phyloP scores from a whole-genome alignment of 2,329 filamentous ascomycete genomes.

The Colletotrichum aenigma region DNA sequence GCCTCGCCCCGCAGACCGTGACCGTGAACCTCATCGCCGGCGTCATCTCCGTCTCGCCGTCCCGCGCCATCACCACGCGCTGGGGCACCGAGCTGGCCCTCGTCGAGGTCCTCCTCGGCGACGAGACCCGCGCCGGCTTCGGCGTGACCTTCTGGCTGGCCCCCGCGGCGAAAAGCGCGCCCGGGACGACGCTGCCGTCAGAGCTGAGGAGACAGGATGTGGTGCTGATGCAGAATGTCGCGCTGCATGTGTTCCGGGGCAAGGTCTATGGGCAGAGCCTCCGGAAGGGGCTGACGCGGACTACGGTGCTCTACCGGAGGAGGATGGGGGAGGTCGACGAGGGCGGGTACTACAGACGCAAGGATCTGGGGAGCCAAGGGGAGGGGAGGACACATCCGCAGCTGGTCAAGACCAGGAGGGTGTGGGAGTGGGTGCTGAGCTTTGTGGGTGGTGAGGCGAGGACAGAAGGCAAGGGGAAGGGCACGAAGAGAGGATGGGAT shows the following conservation, averaged over 20 bases:
- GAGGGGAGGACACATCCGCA: constrained; percentile 48
- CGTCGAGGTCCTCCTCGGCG: constrained; percentile 80
- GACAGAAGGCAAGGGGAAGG: constrained; percentile 16
- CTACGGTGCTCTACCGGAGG: constrained; percentile 68
- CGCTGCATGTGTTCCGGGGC: constrained; percentile 74
- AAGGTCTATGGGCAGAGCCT: constrained; percentile 87
- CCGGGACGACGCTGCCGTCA: neutral
- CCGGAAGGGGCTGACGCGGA: constrained; percentile 69
- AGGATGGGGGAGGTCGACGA: constrained; percentile 54
- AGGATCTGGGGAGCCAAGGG: constrained; percentile 44
- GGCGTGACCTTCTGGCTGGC: constrained; percentile 84
- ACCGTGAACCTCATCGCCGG: constrained; percentile 84
- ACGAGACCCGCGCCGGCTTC: constrained; percentile 84
- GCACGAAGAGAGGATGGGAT: constrained; percentile 35
- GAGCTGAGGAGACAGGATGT: constrained; percentile 74
- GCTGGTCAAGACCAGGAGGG: constrained; percentile 66
- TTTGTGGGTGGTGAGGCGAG: constrained; percentile 60
- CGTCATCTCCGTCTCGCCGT: constrained; percentile 72
- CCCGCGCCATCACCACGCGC: constrained; percentile 71
- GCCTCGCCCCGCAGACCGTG: constrained; percentile 78
- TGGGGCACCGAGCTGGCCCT: constrained; percentile 68
- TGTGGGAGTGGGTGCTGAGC: constrained; percentile 75
- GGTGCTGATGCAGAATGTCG: constrained; percentile 79
- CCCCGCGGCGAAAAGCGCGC: constrained; percentile 20
- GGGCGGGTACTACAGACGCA: constrained; percentile 61